Percentiles rank a stretch among this genome's conserved stretches.
Conservation (phyloP, 208 protist species). For the Leishmania tarentolae region DNA sequence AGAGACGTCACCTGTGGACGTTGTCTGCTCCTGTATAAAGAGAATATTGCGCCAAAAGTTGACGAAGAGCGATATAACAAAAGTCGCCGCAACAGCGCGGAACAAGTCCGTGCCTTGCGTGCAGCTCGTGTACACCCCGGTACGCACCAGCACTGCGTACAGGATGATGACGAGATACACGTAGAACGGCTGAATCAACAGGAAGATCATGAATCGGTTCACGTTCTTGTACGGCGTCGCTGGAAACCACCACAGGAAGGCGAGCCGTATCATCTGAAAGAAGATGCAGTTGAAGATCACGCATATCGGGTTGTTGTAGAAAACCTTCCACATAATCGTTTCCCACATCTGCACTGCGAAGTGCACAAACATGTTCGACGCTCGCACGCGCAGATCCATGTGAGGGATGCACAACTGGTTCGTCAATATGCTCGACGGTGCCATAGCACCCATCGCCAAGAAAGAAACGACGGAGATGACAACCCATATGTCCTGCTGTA, state of each 20-base stretch:
- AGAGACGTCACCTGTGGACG: constrained; percentile 46
- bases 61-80: constrained; percentile 37
- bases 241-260: constrained; percentile 23
- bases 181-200: constrained; percentile 34
- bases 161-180: constrained; percentile 37
- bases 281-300: constrained; percentile 41
- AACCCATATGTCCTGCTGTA: constrained; percentile 28
- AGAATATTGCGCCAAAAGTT: constrained; percentile 69
- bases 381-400: constrained; percentile 51
- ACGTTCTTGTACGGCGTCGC: constrained; percentile 70
- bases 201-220: constrained; percentile 50
- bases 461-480: constrained; percentile 37
- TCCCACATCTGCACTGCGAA: constrained; percentile 41
- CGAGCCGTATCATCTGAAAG: constrained; percentile 44
- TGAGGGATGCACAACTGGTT: constrained; percentile 45
- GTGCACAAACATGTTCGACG: constrained; percentile 43
- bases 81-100: constrained; percentile 29
- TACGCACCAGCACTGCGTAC: constrained; percentile 43
- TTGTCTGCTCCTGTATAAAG: constrained; percentile 36
- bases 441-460: constrained; percentile 36
- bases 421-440: constrained; percentile 42
- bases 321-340: constrained; percentile 75
- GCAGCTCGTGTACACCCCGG: constrained; percentile 49
- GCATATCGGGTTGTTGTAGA: constrained; percentile 54
- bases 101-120: constrained; percentile 58